Evolutionary conservation across 768 basidiomycete genomes (phyloP), one percentile per base, ranked within the genome.

Genomic region (Calocera viscosa): DNA sequence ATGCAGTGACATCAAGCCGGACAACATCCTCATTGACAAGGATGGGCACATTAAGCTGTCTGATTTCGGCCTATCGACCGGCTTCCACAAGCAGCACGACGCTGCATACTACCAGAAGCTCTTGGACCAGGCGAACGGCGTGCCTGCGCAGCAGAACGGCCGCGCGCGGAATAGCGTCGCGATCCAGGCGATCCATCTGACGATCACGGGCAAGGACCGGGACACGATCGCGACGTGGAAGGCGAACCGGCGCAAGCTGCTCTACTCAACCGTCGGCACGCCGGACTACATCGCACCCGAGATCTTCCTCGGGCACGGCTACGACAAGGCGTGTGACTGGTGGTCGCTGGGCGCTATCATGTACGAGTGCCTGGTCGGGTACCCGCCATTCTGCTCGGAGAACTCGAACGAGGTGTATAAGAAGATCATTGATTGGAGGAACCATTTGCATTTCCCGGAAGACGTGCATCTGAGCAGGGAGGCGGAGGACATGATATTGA

Each of bases 311-410:
- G 92, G 94, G 75, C 88, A 91, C 74, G 96, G 96, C n/a, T 98
- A 98, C 75, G 93, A 91, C 26, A 91, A 94, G 72, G 94, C 95
- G 76, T 97, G 94, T 73, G 96, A 99, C 76, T 98, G 94, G 94
- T 99, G 96, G 96, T 96, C 94, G 8, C 82, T 98, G 32, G 96
- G 96, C 2, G 91, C 94, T 19, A 97, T 98, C 80, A 94, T 92
- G 89, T 99, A 96, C 75, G 95, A 98, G 77, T 96, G 90, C 76
- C 79, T 98, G 26, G 91, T 98, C 70, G 96, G 96, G 66, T 98
- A 96, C 76, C 93, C 94, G 26, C 94, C 93, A 0, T 94, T 97
- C 80, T 97, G 93, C 76, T 92, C 93, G 2, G 94, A 98, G 75
- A 90, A 89, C 65, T 94, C 96, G 24, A 92, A 95, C 72, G 95